Evolutionary conservation across 371 early-diverging fungal species (phyloP), one percentile per base, ranked within the genome.

Genomic region (Rhizomucor pusillus): DNA sequence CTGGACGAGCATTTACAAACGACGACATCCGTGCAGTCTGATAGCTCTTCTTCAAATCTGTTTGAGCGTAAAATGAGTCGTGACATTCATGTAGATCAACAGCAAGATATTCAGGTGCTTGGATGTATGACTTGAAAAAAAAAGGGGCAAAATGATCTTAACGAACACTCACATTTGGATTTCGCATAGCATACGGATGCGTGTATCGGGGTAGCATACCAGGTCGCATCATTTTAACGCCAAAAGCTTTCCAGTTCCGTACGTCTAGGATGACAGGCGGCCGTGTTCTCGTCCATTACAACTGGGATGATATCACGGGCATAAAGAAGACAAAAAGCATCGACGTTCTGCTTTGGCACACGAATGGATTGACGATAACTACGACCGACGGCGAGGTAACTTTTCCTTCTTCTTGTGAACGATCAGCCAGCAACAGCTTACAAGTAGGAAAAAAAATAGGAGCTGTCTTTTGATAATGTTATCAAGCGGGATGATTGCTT

Each of bases 401-500:
- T 11, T 43, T 40, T 18, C 13, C n/a, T 53, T 37, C 12, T 29
- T 29, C 7, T 29, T 29, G 5, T 14, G 19, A 19, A 41, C 14
- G 41, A 11, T n/a, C n/a, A n/a, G n/a, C n/a, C n/a, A n/a, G n/a
- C 25, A 18, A 4, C 22, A n/a, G 16, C 22, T 47, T 19, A 23
- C 19, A 40, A 24, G 4, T 44, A 24, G 11, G n/a, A 10, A 16
- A 9, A 35, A 66, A 10, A 16, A 9, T 43, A 66, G 57, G 54
- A 50, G 5, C 62, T 74, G 18, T 52, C 52, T 22, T 74, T 74
- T 51, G 75, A 74, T 35, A 65, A 71, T 47, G 71, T 74, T 1
- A 43, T 71, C 16, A 52, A 62, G 20, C 66, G 75, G 25, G 71
- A 74, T 39, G 71, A 74, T 16, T 74, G 75, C 29, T 74, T 74